Base-by-base conservation (phyloP, 2,329 filamentous ascomycete species). In the Aspergillus eucalypticola region DNA sequence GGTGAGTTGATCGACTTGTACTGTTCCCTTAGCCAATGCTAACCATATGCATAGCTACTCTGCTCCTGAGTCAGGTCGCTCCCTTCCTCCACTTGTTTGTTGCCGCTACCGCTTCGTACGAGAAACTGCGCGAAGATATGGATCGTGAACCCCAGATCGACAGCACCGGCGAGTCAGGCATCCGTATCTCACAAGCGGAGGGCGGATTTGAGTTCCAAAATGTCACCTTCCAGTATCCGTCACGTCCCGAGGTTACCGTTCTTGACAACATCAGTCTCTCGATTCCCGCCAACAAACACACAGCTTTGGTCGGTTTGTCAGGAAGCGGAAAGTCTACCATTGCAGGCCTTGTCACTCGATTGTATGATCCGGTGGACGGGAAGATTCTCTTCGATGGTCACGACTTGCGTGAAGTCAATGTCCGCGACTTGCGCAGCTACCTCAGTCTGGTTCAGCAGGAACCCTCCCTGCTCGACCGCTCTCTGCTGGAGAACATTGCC, bases 401-500 rank as follows among this genome's bases (percentile, higher is more conserved):
- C 19, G 65, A 73, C 52, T 66, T 79, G 54, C 68, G 72, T 7
- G 66, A 75, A 19, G 46, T 78, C 6, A 78, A 77, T 39, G 48
- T 69, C 8, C 64, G 65, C 1, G 66, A 65, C 62, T 23, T 73
- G 57, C 57, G 72, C 54, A 52, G 65, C 23, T 60, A 66, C n/a
- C 44, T 71, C 15, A 60, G 67, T 17, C 54, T 71, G 23, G 68
- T 70, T 2, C 69, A 74, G 58, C 67, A 96, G 72, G 93, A 97
- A 70, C 91, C 92, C 0, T 88, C 90, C 0, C 82, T 96, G 0
- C 96, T 96, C 71, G 87, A 87, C 56, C 91, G 89, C 0, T 91
- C 90, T 0, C 93, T 96, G 64, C 90, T 84, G 71, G 85, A 90
- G 51, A 96, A 96, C 74, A 95, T 97, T 54, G 79, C 79, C 1